Percentiles rank a stretch among this genome's conserved stretches.
phyloP scores from a whole-genome alignment of 1,139 yeast species.

The Starmera stellimalicola region DNA sequence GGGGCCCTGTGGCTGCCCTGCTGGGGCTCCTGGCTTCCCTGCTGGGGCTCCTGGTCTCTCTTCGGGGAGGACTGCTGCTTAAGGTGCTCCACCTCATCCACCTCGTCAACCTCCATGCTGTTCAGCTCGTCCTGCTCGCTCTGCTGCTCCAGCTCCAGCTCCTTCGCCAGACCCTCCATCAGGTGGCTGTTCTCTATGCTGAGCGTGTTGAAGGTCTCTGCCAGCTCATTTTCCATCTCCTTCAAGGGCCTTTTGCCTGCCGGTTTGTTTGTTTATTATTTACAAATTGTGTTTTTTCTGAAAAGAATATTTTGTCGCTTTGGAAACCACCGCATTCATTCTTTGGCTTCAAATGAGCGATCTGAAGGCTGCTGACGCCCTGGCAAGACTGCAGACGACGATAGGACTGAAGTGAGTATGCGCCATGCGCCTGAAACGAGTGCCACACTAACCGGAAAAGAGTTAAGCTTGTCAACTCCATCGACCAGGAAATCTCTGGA shows the following conservation, averaged over 20 bases:
- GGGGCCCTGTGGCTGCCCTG: slow-evolving; percentile 1
- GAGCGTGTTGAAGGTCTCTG: neutral
- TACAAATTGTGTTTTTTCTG: slow-evolving; percentile 9
- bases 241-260: neutral
- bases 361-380: too few relatives aligned
- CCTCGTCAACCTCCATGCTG: slow-evolving; percentile 11
- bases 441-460: too few relatives aligned
- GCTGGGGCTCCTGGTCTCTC: too few relatives aligned
- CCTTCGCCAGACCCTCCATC: neutral
- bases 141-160: slow-evolving; percentile 1
- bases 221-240: neutral
- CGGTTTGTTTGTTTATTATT: neutral
- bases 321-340: too few relatives aligned
- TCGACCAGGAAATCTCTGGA: slow-evolving; percentile 52
- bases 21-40: too few relatives aligned
- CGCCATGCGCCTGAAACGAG: too few relatives aligned
- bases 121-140: slow-evolving; percentile 7
- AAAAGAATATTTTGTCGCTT: too few relatives aligned
- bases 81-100: slow-evolving; percentile 14
- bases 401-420: too few relatives aligned
- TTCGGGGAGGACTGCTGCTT: neutral
- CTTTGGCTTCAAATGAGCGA: too few relatives aligned
- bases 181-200: neutral
- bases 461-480: slow-evolving; percentile 50
- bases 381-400: too few relatives aligned